Base-by-base conservation (phyloP, 2,329 filamentous ascomycete species). In the Periconia sp. region DNA sequence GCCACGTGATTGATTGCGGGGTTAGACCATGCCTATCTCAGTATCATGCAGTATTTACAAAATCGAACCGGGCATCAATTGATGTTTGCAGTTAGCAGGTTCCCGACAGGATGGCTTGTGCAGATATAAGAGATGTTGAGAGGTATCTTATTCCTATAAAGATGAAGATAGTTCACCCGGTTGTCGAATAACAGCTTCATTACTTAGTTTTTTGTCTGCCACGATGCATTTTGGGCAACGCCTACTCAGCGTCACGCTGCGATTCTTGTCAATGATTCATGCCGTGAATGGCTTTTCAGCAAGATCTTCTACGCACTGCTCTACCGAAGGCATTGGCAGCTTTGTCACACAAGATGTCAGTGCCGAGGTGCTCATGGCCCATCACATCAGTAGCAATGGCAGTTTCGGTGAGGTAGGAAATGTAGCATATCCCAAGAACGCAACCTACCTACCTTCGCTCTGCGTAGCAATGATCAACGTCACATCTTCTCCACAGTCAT, bases 401-500 rank as follows among this genome's bases (percentile, higher is more conserved):
- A 73, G 66, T 1, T 73, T 71, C 56, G 46, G 61, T 1, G 65
- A 73, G 1, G 45, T 59, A 1, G 50, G 53, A 19, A 60, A 74
- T 44, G 60, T 72, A n/a, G 69, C 70, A 18, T 74, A 74, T 49
- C 71, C 74, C 11, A 59, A 50, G 6, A 71, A 69, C 10, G 69
- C 70, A 6, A 68, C 64, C 3, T 45, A 61, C 31, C 55, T 70
- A 5, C 65, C 65, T 31, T 61, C 56, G 7, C 53, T 69, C 1
- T 70, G 67, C 44, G 66, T 60, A 2, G 41, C 69, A 9, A 47
- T 49, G 10, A 53, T 70, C 18, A 67, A 69, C 47, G 65, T 68
- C 6, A 55, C 53, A 2, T 62, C 60, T 17, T 68, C 64, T 3
- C 23, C 51, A 15, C 60, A 19, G 9, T 64, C 65, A 11, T 65